Evolutionary conservation across 139 green algal genomes (phyloP).

Genomic region (Klebsormidium nitens): DNA sequence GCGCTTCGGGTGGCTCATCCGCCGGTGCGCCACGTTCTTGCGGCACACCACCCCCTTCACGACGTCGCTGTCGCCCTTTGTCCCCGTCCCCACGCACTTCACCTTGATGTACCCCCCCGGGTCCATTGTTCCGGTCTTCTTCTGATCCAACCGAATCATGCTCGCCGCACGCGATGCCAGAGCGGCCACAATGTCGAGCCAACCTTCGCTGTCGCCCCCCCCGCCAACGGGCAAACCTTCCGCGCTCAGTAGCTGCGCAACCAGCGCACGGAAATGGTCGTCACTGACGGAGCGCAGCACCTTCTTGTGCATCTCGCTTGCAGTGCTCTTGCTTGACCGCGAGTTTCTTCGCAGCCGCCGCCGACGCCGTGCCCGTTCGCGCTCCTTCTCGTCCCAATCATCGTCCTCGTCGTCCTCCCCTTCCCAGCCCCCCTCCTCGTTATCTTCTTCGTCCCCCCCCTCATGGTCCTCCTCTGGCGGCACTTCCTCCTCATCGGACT

Average conservation of each 20-base stretch:
- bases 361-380: too few species aligned
- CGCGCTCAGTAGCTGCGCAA: constrained; percentile 24
- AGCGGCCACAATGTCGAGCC: constrained; percentile 22
- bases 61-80: constrained; percentile 22
- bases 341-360: too few species aligned
- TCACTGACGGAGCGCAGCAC: constrained; percentile 30
- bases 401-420: too few species aligned
- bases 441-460: too few species aligned
- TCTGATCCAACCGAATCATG: constrained; percentile 17
- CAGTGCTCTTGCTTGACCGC: too few species aligned
- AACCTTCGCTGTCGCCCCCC: not conserved
- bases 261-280: constrained; percentile 32
- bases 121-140: constrained; percentile 29
- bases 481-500: too few species aligned
- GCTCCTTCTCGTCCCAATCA: too few species aligned
- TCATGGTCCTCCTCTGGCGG: too few species aligned
- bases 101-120: constrained; percentile 36
- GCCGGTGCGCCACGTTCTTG: constrained; percentile 49
- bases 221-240: constrained; percentile 11
- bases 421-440: too few species aligned
- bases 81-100: constrained; percentile 30
- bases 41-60: constrained; percentile 41
- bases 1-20: constrained; percentile 21
- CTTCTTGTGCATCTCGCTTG: too few species aligned
- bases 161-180: constrained; percentile 15